Evolutionary conservation across 495 filamentous ascomycete species (phyloP), one percentile per base, ranked within the genome.

Genomic region (Niebla homalea): DNA sequence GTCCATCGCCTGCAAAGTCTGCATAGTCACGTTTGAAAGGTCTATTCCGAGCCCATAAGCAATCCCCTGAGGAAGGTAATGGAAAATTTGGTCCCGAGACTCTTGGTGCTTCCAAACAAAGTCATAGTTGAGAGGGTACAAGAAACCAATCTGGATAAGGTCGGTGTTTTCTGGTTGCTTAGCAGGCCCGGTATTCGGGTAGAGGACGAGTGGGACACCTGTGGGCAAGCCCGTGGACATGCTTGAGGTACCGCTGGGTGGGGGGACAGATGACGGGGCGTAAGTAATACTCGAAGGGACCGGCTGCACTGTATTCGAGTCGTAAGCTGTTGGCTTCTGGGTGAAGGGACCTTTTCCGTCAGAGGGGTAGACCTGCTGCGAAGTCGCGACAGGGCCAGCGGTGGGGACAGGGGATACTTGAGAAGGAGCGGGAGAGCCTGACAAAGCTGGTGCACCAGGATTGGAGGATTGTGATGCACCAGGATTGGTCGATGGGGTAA

Each of bases 31-130:
- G 43, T 84, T 66, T 6, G 62, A 51, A 7, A 38, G 10, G 0
- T 70, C 59, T 48, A 84, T 67, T 8, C 67, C 64, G 20, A 84
- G 67, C 36, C 81, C 85, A 46, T 81, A 74, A n/a, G 74, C 69
- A 46, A 98, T 71, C 46, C 85, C 89, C 51, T 76, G 58, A 0
- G 87, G 89, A 10, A 95, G 71, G 52, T 78, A 85, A 29, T 78
- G 58, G 73, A 96, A 96, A 60, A 98, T 88, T 67, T 97, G 93
- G 21, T 79, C 78, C 10, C 85, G 82, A 20, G 88, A 83, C 53
- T 82, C 68, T 14, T 74, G 63, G 32, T 79, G 78, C 2, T 65
- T 67, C 20, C 83, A 84, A 25, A 98, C 85, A 60, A 90, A 94
- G 5, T 68, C 64, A 64, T 92, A 98, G 60, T 93, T 89, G 52